These are phyloP conservation scores for Scytalidium lignicola DNA, from an alignment of 2,329 filamentous ascomycete genomes.

Conservation along the genomic window DNA sequence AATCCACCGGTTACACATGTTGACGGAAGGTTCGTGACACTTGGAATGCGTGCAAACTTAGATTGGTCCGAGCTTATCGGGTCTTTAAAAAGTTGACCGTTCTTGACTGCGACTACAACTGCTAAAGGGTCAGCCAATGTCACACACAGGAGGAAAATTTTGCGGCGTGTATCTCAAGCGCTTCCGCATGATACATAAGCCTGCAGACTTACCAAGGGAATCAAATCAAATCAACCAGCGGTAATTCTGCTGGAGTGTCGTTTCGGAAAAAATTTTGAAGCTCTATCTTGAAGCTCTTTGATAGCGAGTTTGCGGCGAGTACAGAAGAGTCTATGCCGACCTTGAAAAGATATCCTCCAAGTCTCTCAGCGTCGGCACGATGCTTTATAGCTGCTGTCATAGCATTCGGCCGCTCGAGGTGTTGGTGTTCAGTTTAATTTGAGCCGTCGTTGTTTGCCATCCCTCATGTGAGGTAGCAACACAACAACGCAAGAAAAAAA, in stretches of 20 bases:
- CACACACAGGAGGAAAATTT: neutral
- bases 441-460: slow-evolving; percentile 25
- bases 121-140: neutral
- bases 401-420: slow-evolving; percentile 1
- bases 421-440: slow-evolving; percentile 18
- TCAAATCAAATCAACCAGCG: neutral
- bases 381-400: neutral
- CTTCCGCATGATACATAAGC: neutral
- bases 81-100: neutral
- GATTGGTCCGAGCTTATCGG: slow-evolving; percentile 1
- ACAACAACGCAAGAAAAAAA: slow-evolving; percentile 8
- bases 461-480: slow-evolving; percentile 19
- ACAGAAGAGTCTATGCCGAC: neutral
- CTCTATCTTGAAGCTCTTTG: neutral
- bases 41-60: neutral
- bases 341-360: neutral
- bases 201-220: neutral
- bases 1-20: slow-evolving; percentile 6
- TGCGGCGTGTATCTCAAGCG: neutral
- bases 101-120: neutral
- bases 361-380: neutral
- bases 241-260: neutral
- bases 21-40: neutral
- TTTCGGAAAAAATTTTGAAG: neutral
- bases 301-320: neutral